Conservation (phyloP, 2,329 filamentous ascomycete species). For the Spiromastix sp. region DNA sequence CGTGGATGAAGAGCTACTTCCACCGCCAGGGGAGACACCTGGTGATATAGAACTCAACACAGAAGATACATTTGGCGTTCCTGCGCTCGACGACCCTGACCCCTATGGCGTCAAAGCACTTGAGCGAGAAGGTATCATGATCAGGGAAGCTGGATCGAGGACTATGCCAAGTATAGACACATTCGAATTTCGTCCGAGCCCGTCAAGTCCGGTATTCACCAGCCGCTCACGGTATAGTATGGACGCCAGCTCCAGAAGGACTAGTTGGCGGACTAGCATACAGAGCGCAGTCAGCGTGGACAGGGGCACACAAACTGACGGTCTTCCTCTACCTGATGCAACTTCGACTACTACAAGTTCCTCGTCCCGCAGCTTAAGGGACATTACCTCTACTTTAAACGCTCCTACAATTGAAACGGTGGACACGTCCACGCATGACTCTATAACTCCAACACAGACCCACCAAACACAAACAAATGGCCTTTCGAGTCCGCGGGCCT, state of each 20-base stretch:
- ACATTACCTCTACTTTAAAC: neutral
- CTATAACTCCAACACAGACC: no score
- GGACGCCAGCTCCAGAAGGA: slow-evolving; percentile 48
- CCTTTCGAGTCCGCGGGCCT: neutral
- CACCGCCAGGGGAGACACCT: slow-evolving; percentile 59
- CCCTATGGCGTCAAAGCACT: slow-evolving; percentile 84
- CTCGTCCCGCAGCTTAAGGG: slow-evolving; percentile 7
- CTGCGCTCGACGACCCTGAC: slow-evolving; percentile 71
- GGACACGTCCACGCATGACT: neutral
- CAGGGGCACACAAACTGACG: slow-evolving; percentile 59
- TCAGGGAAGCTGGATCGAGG: slow-evolving; percentile 76
- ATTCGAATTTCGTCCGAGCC: slow-evolving; percentile 71
- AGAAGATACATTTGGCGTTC: slow-evolving; percentile 61
- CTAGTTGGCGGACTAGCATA: slow-evolving; percentile 63
- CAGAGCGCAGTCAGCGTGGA: slow-evolving; percentile 50
- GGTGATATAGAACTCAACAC: slow-evolving; percentile 55
- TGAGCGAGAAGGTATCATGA: slow-evolving; percentile 82
- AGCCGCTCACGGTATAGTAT: slow-evolving; percentile 56
- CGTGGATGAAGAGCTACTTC: slow-evolving; percentile 58
- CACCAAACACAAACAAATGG: neutral
- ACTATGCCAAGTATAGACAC: slow-evolving; percentile 64
- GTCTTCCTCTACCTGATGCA: slow-evolving; percentile 18
- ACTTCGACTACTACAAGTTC: slow-evolving; percentile 6
- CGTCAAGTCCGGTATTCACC: slow-evolving; percentile 57
- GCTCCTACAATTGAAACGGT: neutral